Conservation (phyloP, 306 rosid genomes). For the Dalbergia cochinchinensis region DNA sequence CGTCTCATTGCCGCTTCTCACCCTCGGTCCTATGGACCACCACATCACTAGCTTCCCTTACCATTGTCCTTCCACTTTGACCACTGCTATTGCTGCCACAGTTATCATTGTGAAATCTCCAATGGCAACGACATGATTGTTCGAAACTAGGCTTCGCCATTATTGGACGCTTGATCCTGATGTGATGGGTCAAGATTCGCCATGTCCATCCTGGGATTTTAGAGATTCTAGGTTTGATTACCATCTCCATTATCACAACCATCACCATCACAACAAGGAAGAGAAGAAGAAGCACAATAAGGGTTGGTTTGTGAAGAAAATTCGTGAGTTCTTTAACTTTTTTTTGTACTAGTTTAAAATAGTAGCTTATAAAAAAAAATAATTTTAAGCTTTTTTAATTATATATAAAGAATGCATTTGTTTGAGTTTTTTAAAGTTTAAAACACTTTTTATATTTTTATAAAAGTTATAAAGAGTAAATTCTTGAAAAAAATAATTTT, state of each 20-base stretch:
- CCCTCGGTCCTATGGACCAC: too few relatives aligned
- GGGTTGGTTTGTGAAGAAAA: constrained; percentile 39
- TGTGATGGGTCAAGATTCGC: neutral
- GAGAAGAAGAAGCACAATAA: neutral
- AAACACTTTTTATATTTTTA: too few relatives aligned
- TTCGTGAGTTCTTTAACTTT: constrained; percentile 21
- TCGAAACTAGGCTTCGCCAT: neutral
- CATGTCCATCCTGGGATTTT: neutral
- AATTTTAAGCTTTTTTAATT: too few relatives aligned
- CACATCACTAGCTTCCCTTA: neutral
- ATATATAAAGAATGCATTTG: too few relatives aligned
- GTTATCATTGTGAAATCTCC: constrained; percentile 41
- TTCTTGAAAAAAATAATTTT: too few relatives aligned
- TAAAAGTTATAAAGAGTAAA: too few relatives aligned
- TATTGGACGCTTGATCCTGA: neutral
- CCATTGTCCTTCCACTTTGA: constrained; percentile 22
- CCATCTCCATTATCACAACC: neutral
- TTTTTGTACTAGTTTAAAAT: too few relatives aligned
- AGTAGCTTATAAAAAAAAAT: too few relatives aligned
- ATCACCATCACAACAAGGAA: neutral
- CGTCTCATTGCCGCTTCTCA: too few relatives aligned
- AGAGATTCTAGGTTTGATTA: neutral
- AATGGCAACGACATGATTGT: constrained; percentile 49
- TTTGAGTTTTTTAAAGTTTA: too few relatives aligned
- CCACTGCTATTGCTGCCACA: constrained; percentile 34